phyloP scores from a whole-genome alignment of 139 green algal species.

The Micromonas pusilla region DNA sequence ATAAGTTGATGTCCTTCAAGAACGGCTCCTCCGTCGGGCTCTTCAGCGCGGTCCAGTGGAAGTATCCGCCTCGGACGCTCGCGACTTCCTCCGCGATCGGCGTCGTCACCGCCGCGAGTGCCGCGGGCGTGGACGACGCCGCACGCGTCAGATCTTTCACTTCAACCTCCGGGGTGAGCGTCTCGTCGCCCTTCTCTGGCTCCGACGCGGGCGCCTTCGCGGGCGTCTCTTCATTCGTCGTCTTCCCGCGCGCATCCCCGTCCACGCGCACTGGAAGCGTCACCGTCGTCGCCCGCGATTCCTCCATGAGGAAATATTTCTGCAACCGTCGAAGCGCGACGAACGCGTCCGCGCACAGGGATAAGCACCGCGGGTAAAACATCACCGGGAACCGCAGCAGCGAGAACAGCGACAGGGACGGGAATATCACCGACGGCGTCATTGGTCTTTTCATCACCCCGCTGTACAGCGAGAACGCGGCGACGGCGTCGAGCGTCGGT shows the following conservation, averaged over 20 bases:
- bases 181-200: not conserved
- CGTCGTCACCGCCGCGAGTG: too few species aligned
- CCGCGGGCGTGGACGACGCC: not conserved
- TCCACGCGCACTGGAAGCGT: not conserved
- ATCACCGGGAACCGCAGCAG: constrained; percentile 16
- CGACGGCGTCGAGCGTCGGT: constrained; percentile 3
- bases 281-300: constrained; percentile 3
- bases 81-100: too few species aligned
- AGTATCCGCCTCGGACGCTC: not conserved
- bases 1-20: constrained; percentile 15
- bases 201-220: not conserved
- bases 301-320: constrained; percentile 11
- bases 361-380: constrained; percentile 19
- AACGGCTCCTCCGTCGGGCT: not conserved
- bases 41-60: not conserved
- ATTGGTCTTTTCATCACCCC: constrained; percentile 20
- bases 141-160: too few species aligned
- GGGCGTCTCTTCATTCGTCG: not conserved
- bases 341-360: constrained; percentile 9
- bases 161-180: too few species aligned
- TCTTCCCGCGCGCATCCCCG: not conserved
- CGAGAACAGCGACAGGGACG: constrained; percentile 15
- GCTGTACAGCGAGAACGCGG: not conserved
- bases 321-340: constrained; percentile 13
- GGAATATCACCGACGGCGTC: not conserved